These are phyloP conservation scores for Neofusicoccum laricinum DNA, from an alignment of 2,329 filamentous ascomycete species.

Conservation along the genomic window DNA sequence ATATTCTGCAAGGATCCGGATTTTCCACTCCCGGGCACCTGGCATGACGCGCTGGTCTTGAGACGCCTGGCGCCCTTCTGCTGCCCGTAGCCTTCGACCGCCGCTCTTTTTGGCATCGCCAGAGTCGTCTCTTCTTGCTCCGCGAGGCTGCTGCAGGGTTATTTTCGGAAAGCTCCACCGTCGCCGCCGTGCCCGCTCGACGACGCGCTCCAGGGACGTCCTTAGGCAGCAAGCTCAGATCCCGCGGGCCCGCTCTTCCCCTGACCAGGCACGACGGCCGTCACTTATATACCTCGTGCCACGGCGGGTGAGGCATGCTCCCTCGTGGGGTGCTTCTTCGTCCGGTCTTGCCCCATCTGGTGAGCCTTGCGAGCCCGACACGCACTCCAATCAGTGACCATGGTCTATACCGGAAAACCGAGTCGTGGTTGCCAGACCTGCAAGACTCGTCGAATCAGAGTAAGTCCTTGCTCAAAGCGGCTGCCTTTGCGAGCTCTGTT, in stretches of 20 bases:
- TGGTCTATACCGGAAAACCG: conserved; percentile 43
- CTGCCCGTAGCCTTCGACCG: background rate
- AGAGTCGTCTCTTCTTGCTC: background rate
- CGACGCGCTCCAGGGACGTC: background rate
- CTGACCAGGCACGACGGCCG: background rate
- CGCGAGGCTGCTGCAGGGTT: background rate
- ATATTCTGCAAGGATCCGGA: background rate
- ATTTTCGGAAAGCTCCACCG: background rate
- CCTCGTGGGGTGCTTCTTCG: background rate
- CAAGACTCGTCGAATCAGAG: conserved; percentile 70
- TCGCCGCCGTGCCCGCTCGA: background rate
- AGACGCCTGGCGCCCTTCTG: background rate
- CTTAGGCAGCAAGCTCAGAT: conserved; percentile 6
- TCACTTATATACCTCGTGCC: conserved; percentile 10
- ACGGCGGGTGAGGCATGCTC: conserved; percentile 11
- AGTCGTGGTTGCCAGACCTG: conserved; percentile 68
- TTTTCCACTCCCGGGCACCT: background rate
- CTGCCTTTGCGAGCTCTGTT: background rate
- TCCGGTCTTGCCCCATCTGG: conserved; percentile 11
- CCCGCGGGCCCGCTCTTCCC: background rate
- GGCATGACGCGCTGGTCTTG: background rate
- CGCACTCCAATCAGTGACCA: conserved; percentile 15
- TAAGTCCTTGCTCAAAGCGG: conserved; percentile 35
- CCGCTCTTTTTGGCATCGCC: conserved; percentile 3
- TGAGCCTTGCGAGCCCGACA: background rate